Conservation (phyloP, 257 asterid species). For the Gynochthodes officinalis region DNA sequence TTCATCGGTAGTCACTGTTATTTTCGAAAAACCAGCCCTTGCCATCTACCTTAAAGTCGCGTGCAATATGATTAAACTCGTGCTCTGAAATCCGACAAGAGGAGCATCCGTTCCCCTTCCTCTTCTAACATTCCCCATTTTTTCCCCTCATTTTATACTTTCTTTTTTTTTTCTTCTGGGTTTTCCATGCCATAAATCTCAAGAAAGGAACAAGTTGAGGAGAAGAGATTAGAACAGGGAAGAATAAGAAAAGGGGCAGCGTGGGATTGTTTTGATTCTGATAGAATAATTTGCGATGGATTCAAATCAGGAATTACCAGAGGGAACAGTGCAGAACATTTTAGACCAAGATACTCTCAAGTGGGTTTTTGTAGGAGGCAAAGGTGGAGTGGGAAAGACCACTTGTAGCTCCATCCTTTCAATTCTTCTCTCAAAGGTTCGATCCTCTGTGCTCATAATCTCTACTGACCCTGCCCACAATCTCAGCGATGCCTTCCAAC, state of each 20-base stretch:
- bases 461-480: slow-evolving; percentile 98
- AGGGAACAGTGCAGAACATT: slow-evolving; percentile 69
- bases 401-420: slow-evolving; percentile 86
- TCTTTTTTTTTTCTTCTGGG: neutral
- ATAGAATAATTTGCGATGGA: slow-evolving; percentile 37
- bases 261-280: neutral
- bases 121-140: neutral
- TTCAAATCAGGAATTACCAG: slow-evolving; percentile 56
- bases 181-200: slow-evolving; percentile 13
- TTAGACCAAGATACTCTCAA: slow-evolving; percentile 73
- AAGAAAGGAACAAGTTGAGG: neutral
- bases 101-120: neutral
- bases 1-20: neutral
- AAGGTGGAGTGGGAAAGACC: slow-evolving; percentile 95
- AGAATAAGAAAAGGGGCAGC: neutral
- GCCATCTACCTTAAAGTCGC: too few species aligned
- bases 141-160: too few species aligned
- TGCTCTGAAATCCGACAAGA: neutral
- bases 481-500: slow-evolving; percentile 96
- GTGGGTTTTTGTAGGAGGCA: slow-evolving; percentile 98
- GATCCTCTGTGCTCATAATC: slow-evolving; percentile 82
- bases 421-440: slow-evolving; percentile 62
- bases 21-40: too few species aligned
- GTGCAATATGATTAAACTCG: neutral
- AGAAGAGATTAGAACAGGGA: neutral